These are phyloP conservation scores for Globisporangium middletonii DNA, from an alignment of 352 stramenopile species.

Conservation along the genomic window DNA sequence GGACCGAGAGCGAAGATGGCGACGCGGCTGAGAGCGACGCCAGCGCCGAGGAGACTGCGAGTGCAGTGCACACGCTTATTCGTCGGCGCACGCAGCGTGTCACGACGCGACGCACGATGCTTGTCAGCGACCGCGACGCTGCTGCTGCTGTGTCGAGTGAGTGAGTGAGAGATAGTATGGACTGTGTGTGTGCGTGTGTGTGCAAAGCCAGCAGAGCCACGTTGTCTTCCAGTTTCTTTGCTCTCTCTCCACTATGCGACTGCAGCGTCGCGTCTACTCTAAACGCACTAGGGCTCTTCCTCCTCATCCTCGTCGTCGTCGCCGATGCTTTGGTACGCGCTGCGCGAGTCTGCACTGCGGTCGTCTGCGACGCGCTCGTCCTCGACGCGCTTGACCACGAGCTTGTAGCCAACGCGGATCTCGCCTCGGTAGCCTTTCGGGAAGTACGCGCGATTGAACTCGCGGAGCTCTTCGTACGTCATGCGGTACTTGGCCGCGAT, in stretches of 20 bases:
- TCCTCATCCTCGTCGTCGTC: slow-evolving; percentile 10
- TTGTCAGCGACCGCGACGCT: background rate
- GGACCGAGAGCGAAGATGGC: background rate
- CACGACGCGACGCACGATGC: background rate
- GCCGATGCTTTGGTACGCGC: slow-evolving; percentile 25
- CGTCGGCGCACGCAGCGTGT: background rate
- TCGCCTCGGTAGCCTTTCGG: slow-evolving; percentile 80
- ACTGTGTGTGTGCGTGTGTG: background rate
- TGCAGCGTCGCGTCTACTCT: too few relatives aligned
- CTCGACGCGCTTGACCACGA: slow-evolving; percentile 67
- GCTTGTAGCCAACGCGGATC: slow-evolving; percentile 70
- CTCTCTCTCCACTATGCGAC: too few relatives aligned
- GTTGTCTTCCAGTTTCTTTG: too few relatives aligned
- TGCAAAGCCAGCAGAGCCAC: too few relatives aligned
- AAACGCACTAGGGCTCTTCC: background rate
- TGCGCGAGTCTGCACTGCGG: background rate
- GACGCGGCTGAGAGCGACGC: background rate
- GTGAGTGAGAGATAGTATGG: background rate
- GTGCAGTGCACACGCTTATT: background rate
- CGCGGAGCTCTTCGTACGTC: slow-evolving; percentile 81
- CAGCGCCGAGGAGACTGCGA: background rate
- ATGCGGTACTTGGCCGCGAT: slow-evolving; percentile 62
- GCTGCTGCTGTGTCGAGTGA: background rate
- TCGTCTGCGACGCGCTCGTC: background rate
- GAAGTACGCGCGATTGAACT: slow-evolving; percentile 84